Base-by-base conservation (phyloP, 1,284 basidiomycete species). In the Apiotrichum veenhuisii region DNA sequence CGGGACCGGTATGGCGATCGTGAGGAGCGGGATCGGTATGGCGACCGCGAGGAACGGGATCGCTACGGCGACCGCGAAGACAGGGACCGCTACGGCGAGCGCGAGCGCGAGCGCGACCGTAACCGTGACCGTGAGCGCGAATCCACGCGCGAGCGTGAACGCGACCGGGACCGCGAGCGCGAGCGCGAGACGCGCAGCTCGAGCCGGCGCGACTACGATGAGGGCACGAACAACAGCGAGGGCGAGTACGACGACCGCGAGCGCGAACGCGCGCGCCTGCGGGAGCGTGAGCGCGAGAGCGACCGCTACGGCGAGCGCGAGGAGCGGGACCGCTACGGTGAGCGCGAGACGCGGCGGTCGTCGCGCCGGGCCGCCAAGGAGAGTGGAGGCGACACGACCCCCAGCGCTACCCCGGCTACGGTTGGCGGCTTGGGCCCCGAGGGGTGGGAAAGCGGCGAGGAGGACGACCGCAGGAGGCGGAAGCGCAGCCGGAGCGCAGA, bases 371-470 rank as follows among this genome's bases (percentile, higher is more conserved):
- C n/a, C 17, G 17, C 44, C 27, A 40, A 42, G 26, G n/a, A 18
- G 40, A n/a, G 15, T n/a, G 30, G 15, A 9, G 23, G 23, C 42
- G 25, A 11, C 42, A 15, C 10, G 20, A 22, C 23, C 25, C 45
- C 38, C 5, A 49, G 22, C 14, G 54, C 51, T 15, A 40, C 38
- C 14, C 36, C 26, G 17, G 42, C 23, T 26, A 38, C 25, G 44
- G n/a, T n/a, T n/a, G 11, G 58, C 47, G 8, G 61, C 54, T 2
- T 44, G 64, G 26, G 69, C 63, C 17, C 67, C 65, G 66, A 64
- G 25, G 67, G 66, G 22, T 71, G 69, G 69, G 67, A 69, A 44
- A 57, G 62, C 20, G 65, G 56, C 14, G 58, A 61, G 53, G 71
- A 64, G 50, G 67, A 68, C 43, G 64, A 34, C 20, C 55, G 64